phyloP scores from a whole-genome alignment of 148 eudicot species.

The Rhododendron ovatum region DNA sequence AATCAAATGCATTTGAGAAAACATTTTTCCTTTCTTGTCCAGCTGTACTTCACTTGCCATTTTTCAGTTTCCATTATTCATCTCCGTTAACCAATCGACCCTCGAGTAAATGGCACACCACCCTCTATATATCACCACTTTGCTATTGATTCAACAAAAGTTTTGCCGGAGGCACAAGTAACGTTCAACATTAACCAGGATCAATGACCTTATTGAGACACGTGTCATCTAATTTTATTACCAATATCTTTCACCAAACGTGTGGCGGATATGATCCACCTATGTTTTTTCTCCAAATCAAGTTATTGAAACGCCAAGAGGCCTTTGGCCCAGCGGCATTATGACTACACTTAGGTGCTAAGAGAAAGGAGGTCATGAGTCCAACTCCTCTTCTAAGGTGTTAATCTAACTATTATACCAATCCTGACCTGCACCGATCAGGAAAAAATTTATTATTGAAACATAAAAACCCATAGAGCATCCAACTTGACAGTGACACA shows the following conservation, averaged over 20 bases:
- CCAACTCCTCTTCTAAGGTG: too few relatives aligned
- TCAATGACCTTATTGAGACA: neutral
- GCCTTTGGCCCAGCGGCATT: too few relatives aligned
- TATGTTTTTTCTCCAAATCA: neutral
- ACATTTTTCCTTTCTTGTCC: neutral
- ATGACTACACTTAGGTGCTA: too few relatives aligned
- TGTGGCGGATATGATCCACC: neutral
- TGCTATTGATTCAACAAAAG: neutral
- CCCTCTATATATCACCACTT: neutral
- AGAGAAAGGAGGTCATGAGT: too few relatives aligned
- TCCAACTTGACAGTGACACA: neutral
- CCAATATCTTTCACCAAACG: neutral
- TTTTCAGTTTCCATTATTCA: neutral
- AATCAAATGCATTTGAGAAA: neutral
- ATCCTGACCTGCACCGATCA: too few relatives aligned
- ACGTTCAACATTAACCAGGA: neutral
- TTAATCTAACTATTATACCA: too few relatives aligned
- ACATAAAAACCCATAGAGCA: neutral
- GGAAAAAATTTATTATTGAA: neutral
- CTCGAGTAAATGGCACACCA: neutral
- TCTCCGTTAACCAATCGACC: neutral
- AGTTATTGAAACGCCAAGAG: too few relatives aligned
- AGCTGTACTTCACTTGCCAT: neutral
- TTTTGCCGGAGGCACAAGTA: neutral
- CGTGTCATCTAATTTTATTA: neutral